A percentile compares a stretch with the other conserved stretches of the same genome.
phyloP scores from a whole-genome alignment of 495 filamentous ascomycete genomes.

The Daldinia caldariorum region DNA sequence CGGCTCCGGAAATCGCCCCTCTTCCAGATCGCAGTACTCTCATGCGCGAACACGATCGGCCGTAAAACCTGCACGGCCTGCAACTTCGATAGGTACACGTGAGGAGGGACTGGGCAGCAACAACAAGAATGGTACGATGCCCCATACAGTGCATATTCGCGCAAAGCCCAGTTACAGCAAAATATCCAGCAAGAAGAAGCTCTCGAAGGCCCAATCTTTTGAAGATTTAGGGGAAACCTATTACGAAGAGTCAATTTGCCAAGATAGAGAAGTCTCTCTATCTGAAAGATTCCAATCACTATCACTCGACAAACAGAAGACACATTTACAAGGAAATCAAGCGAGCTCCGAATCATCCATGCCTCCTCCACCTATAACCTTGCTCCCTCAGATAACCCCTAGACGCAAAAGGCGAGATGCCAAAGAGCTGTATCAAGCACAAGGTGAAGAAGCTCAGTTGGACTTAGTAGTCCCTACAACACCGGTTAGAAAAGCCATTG shows the following conservation, averaged over 20 bases:
- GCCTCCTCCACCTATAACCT: conserved; percentile 18
- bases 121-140: conserved; percentile 74
- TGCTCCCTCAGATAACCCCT: conserved; percentile 10
- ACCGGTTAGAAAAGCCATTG: conserved; percentile 19
- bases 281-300: conserved; percentile 42
- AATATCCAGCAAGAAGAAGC: conserved; percentile 41
- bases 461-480: conserved; percentile 51
- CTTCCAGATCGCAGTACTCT: conserved; percentile 55
- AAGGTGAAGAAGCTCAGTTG: conserved; percentile 33
- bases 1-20: conserved; percentile 62
- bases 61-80: conserved; percentile 61
- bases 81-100: conserved; percentile 68
- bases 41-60: conserved; percentile 58
- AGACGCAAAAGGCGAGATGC: conserved; percentile 8
- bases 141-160: conserved; percentile 36
- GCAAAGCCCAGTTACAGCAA: conserved; percentile 38
- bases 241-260: conserved; percentile 22
- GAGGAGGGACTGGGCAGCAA: conserved; percentile 37
- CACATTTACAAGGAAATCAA: conserved; percentile 49
- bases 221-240: conserved; percentile 39
- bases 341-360: conserved; percentile 47
- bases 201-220: conserved; percentile 44
- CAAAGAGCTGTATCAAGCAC: not conserved
- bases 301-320: conserved; percentile 42
- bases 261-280: conserved; percentile 48